Conservation (phyloP, 2,329 filamentous ascomycete genomes). For the Diaporthe longicolla region DNA sequence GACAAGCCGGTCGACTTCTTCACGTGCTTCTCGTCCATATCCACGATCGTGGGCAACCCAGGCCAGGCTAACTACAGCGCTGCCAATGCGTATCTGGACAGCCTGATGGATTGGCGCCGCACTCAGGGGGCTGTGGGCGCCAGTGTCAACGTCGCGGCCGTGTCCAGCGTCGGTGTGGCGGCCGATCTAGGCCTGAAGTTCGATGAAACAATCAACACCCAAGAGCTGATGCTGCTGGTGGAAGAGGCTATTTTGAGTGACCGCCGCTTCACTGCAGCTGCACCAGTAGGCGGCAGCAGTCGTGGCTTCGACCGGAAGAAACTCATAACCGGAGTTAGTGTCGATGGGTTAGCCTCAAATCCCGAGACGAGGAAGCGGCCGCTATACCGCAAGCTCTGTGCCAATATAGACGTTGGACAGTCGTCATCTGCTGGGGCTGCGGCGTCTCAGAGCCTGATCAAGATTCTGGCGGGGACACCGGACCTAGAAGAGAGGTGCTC, state of each 20-base stretch:
- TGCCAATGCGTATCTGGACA: conserved; percentile 57
- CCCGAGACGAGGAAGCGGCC: conserved; percentile 17
- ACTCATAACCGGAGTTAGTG: neutral
- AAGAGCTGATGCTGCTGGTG: conserved; percentile 22
- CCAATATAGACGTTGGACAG: neutral
- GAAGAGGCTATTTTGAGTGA: conserved; percentile 24
- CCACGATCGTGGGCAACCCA: conserved; percentile 46
- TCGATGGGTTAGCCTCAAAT: neutral
- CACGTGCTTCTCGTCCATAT: conserved; percentile 51
- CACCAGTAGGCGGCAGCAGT: neutral
- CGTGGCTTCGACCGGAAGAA: neutral
- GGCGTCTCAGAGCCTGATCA: neutral
- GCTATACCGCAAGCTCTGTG: conserved; percentile 16
- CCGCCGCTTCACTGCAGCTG: neutral
- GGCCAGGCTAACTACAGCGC: conserved; percentile 60
- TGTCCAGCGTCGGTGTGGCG: conserved; percentile 21
- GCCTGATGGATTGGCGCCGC: conserved; percentile 44
- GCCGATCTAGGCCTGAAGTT: conserved; percentile 10
- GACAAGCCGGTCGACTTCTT: conserved; percentile 48
- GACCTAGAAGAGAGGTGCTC: neutral
- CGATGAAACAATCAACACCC: conserved; percentile 28
- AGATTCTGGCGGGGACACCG: neutral
- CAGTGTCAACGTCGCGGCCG: conserved; percentile 27
- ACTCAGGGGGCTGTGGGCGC: neutral
- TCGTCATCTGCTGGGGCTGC: neutral